Conservation (phyloP, 1,284 basidiomycete genomes). For the Irpex sp. region DNA sequence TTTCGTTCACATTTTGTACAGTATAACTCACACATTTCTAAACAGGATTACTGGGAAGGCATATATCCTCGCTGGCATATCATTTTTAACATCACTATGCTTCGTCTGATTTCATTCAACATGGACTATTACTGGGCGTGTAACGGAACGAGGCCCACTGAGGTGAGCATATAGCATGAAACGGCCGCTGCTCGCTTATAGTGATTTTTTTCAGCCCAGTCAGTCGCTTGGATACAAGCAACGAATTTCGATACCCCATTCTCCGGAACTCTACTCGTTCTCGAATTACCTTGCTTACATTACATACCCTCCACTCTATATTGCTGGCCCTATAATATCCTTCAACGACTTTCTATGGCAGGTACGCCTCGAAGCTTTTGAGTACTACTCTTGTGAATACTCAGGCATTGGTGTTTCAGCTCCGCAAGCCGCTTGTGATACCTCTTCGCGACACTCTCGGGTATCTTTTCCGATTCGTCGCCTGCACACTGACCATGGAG, state of each 20-base stretch:
- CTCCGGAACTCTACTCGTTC: constrained; percentile 50
- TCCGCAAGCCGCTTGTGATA: constrained; percentile 48
- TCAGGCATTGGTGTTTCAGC: constrained; percentile 33
- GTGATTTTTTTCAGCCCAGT: constrained; percentile 24
- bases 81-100: constrained; percentile 96
- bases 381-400: neutral
- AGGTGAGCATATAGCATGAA: constrained; percentile 35
- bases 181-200: too few relatives aligned
- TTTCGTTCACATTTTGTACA: constrained; percentile 21
- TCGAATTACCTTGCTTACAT: constrained; percentile 70
- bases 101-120: constrained; percentile 89
- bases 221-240: constrained; percentile 49
- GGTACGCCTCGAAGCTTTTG: constrained; percentile 40
- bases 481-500: constrained; percentile 85
- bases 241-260: constrained; percentile 45
- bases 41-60: constrained; percentile 67
- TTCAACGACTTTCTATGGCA: constrained; percentile 96
- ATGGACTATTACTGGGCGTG: constrained; percentile 91
- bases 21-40: neutral
- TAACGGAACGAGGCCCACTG: constrained; percentile 30
- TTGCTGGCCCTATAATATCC: constrained; percentile 94
- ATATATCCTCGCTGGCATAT: constrained; percentile 90
- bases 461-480: constrained; percentile 75
- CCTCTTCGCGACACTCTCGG: constrained; percentile 31
- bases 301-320: constrained; percentile 91